These are phyloP conservation scores for Phialophora tarda DNA, from an alignment of 2,329 filamentous ascomycete genomes.

Conservation along the genomic window DNA sequence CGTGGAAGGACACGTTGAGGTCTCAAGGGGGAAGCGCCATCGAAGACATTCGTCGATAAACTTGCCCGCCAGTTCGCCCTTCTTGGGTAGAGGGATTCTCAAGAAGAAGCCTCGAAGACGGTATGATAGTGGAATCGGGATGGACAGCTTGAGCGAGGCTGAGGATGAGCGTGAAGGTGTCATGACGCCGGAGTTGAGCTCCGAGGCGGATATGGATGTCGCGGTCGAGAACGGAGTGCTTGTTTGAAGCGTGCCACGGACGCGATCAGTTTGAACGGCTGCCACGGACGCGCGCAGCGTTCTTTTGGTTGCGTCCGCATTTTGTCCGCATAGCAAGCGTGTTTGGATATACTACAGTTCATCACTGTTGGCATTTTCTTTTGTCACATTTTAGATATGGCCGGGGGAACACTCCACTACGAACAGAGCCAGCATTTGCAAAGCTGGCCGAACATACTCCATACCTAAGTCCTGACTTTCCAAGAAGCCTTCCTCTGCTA, in stretches of 20 bases:
- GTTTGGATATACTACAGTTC: neutral
- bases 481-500: neutral
- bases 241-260: neutral
- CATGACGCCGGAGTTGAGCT: constrained; percentile 37
- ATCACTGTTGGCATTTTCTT: neutral
- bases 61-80: neutral
- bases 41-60: constrained; percentile 13
- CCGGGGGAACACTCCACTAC: neutral
- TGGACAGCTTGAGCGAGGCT: constrained; percentile 42
- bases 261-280: neutral
- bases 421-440: neutral
- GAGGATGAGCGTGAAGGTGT: constrained; percentile 41
- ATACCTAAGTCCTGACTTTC: neutral
- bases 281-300: neutral
- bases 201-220: constrained; percentile 28
- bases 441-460: neutral
- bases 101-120: constrained; percentile 28
- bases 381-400: neutral
- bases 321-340: neutral
- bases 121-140: constrained; percentile 51
- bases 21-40: constrained; percentile 33
- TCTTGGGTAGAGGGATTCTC: constrained; percentile 22
- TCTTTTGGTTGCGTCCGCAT: neutral
- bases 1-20: constrained; percentile 34
- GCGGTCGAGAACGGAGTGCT: constrained; percentile 13